phyloP scores from a whole-genome alignment of 768 basidiomycete species.

The Mycena olivaceomarginata region DNA sequence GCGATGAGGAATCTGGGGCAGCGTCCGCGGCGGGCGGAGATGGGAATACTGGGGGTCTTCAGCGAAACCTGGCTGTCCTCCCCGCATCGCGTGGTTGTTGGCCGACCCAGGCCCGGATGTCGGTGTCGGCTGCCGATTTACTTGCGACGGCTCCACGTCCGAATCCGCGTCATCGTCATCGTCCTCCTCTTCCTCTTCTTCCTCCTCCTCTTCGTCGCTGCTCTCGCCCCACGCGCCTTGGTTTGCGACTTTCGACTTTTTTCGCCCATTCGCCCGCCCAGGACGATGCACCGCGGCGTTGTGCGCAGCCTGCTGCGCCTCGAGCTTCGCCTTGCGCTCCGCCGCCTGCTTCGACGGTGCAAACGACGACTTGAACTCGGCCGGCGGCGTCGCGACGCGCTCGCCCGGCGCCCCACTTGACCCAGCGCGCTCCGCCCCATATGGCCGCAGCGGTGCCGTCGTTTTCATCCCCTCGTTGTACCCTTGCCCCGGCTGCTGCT shows the following conservation, averaged over 20 bases:
- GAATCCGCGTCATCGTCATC: slow-evolving; percentile 87
- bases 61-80: slow-evolving; percentile 50
- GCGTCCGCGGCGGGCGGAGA: slow-evolving; percentile 74
- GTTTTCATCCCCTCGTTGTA: slow-evolving; percentile 48
- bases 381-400: slow-evolving; percentile 45
- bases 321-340: slow-evolving; percentile 88
- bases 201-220: slow-evolving; percentile 86
- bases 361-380: slow-evolving; percentile 88
- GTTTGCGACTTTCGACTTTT: slow-evolving; percentile 74
- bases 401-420: slow-evolving; percentile 21
- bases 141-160: slow-evolving; percentile 64
- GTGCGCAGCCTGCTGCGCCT: slow-evolving; percentile 89
- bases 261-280: slow-evolving; percentile 80
- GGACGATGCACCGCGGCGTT: slow-evolving; percentile 87
- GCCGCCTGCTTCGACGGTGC: slow-evolving; percentile 89
- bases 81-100: slow-evolving; percentile 51
- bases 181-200: slow-evolving; percentile 89
- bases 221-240: slow-evolving; percentile 81
- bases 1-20: slow-evolving; percentile 78
- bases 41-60: slow-evolving; percentile 64
- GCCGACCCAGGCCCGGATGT: slow-evolving; percentile 50
- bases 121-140: slow-evolving; percentile 50
- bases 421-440: slow-evolving; percentile 48
- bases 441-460: slow-evolving; percentile 62
- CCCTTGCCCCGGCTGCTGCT: slow-evolving; percentile 55